Evolutionary conservation across 2,329 filamentous ascomycete genomes (phyloP).

Genomic region (Ceratocystis huliohia): DNA sequence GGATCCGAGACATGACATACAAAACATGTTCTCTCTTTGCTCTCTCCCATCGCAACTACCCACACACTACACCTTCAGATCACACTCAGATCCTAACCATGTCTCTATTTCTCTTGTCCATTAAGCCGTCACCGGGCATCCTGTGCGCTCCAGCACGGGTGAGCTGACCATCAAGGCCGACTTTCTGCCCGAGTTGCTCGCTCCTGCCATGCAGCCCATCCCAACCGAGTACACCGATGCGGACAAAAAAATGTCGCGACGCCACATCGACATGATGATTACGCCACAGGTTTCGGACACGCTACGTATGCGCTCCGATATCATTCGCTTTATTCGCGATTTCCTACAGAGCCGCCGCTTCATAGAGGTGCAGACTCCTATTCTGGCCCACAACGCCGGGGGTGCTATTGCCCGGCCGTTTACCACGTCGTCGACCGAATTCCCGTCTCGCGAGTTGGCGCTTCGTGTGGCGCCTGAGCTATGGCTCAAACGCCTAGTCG

Average conservation of each 20-base stretch:
- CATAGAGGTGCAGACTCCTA: conserved; percentile 80
- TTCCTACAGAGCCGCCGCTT: conserved; percentile 63
- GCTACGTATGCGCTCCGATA: conserved; percentile 58
- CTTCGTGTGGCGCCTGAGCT: conserved; percentile 87
- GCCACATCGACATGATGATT: conserved; percentile 77
- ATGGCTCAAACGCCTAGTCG: conserved; percentile 82
- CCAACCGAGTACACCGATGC: conserved; percentile 57
- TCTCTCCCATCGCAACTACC: not conserved
- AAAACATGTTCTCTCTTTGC: not conserved
- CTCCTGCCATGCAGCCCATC: conserved; percentile 67
- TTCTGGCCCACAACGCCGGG: conserved; percentile 69
- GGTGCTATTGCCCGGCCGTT: conserved; percentile 83
- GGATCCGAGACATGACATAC: not conserved
- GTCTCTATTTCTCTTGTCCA: conserved; percentile 22
- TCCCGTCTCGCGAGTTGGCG: conserved; percentile 56
- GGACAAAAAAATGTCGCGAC: conserved; percentile 60
- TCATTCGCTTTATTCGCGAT: conserved; percentile 61
- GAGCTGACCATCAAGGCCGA: conserved; percentile 62
- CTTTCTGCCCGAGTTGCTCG: conserved; percentile 56
- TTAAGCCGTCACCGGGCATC: conserved; percentile 55
- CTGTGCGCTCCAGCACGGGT: conserved; percentile 57
- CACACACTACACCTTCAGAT: too few relatives aligned
- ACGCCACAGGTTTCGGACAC: conserved; percentile 55
- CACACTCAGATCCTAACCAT: not conserved
- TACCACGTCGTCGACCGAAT: conserved; percentile 63